Base-by-base conservation (phyloP, 768 basidiomycete species). In the Heimioporus sp. region DNA sequence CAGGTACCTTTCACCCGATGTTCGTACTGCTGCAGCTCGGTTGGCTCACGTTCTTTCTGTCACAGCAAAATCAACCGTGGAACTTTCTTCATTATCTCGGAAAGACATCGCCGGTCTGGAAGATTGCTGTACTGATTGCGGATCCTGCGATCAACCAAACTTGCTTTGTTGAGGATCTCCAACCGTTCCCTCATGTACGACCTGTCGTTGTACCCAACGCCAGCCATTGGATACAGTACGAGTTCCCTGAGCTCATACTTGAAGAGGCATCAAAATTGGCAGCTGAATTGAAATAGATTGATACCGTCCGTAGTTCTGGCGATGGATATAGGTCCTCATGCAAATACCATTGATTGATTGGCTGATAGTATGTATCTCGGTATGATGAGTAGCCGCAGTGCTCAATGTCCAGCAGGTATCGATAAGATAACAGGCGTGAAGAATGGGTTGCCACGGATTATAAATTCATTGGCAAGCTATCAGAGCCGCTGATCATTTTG, bases 171-270 rank as follows among this genome's bases (percentile, higher is more conserved):
- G 54, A 56, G 8, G 45, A 36, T 38, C 35, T 54, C 30, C 20
- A 46, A 35, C 47, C 47, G 5, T 43, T 46, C 49, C 32, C 58
- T 35, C 32, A 50, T 12, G 40, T 62, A 31, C 55, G 52, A 42
- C 21, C 46, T 34, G 41, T 52, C 24, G 21, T 47, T 24, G 54
- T 57, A 19, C 42, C 43, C 6, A 37, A 41, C 36, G 51, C 62
- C 4, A 47, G 46, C 15, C 58, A 60, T 43, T 64, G 58, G 61
- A 63, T 50, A 30, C 62, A 60, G 36, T 36, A 52, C 12, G 57
- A 56, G 9, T 57, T 61, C n/a, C 58, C 58, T 16, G 49, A 54
- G 12, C 35, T 54, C 34, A 51, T 62, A 24, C 43, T 57, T 28
- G 44, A 51, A 16, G 58, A 49, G 30, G 56, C 48, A 8, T 15